Conservation (phyloP, 164 flowering plant species). For the Vitis amurensis region DNA sequence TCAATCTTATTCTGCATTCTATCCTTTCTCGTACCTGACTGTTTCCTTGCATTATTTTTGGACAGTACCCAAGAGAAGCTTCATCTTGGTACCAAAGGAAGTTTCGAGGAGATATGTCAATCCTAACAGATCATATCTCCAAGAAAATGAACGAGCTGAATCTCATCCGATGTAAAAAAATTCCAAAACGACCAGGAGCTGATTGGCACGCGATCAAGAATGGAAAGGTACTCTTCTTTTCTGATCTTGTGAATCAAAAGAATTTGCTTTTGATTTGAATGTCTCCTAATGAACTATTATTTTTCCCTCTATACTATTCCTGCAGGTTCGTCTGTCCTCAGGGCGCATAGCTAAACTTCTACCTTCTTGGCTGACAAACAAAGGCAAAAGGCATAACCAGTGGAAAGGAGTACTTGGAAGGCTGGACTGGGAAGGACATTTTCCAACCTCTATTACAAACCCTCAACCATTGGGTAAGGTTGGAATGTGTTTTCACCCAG, state of each 20-base stretch:
- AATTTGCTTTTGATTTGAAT: too few relatives aligned
- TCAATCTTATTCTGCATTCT: too few relatives aligned
- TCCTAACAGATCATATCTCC: slow-evolving; percentile 72
- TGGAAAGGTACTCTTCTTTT: too few relatives aligned
- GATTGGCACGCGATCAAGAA: slow-evolving; percentile 11
- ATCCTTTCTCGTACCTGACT: background rate
- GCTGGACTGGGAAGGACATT: slow-evolving; percentile 95
- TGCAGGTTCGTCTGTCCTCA: too few relatives aligned
- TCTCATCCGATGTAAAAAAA: slow-evolving; percentile 68
- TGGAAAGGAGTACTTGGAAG: slow-evolving; percentile 96
- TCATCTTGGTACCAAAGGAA: slow-evolving; percentile 89
- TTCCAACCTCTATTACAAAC: slow-evolving; percentile 90
- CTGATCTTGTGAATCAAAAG: too few relatives aligned
- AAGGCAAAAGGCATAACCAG: slow-evolving; percentile 65
- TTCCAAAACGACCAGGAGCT: slow-evolving; percentile 88
- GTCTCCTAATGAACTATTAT: too few relatives aligned
- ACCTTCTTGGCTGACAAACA: too few relatives aligned
- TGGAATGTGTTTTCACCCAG: slow-evolving; percentile 97
- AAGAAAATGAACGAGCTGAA: slow-evolving; percentile 95
- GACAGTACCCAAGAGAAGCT: slow-evolving; percentile 73
- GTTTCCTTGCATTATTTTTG: background rate
- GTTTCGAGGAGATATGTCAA: slow-evolving; percentile 54
- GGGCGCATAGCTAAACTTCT: too few relatives aligned
- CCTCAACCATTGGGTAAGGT: slow-evolving; percentile 99
- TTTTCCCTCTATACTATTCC: too few relatives aligned